These are phyloP conservation scores for Aulographum hederae DNA, from an alignment of 2,329 filamentous ascomycete species.

Conservation along the genomic window DNA sequence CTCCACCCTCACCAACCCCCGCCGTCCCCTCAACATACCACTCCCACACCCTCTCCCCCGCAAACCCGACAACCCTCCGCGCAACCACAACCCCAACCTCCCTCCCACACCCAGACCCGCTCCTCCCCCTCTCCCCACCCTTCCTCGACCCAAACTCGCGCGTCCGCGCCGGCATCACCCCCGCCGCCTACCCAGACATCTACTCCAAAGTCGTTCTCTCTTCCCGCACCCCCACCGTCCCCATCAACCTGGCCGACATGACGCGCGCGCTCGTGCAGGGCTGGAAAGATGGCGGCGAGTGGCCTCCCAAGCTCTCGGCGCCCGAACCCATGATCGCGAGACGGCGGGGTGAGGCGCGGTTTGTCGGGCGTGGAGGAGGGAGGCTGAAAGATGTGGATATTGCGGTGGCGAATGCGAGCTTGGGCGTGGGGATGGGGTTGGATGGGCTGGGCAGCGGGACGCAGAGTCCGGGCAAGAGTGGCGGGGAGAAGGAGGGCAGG, in stretches of 20 bases:
- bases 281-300: conserved; percentile 87
- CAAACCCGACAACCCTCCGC: too few species aligned
- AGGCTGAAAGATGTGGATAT: conserved; percentile 1
- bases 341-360: too few species aligned
- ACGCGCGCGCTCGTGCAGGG: conserved; percentile 65
- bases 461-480: conserved; percentile 3
- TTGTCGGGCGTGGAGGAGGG: conserved; percentile 5
- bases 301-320: conserved; percentile 51
- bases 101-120: conserved; percentile 16
- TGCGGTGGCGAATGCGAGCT: conserved; percentile 2
- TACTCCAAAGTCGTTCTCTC: conserved; percentile 80
- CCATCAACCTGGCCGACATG: conserved; percentile 73
- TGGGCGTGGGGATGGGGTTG: too few species aligned
- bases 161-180: conserved; percentile 59
- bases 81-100: conserved; percentile 5
- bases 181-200: conserved; percentile 58
- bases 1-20: too few species aligned
- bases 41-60: too few species aligned
- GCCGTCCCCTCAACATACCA: too few species aligned
- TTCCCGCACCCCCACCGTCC: conserved; percentile 63
- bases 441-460: not conserved
- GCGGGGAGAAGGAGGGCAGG: conserved; percentile 8
- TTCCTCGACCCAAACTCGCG: conserved; percentile 57
- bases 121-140: conserved; percentile 56
- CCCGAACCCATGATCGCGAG: conserved; percentile 25